Base-by-base conservation (phyloP, 2,329 filamentous ascomycete genomes). In the Parastagonospora avenae region DNA sequence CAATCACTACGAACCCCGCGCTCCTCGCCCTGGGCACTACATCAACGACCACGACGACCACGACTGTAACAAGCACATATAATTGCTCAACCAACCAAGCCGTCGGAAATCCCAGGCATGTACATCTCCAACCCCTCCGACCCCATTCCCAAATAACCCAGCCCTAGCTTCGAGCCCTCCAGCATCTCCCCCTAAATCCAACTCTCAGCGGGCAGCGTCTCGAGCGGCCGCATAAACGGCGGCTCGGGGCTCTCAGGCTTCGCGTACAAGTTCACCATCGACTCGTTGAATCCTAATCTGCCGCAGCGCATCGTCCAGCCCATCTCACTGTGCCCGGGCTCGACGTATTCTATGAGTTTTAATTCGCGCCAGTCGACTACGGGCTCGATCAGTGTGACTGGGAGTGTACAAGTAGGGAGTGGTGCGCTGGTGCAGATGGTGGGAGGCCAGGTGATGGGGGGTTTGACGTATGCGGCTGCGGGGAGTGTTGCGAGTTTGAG, bases 241-340 rank as follows among this genome's bases (percentile, higher is more conserved):
- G 42, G 42, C 19, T n/a, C 29, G 7, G 9, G 10, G 11, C 16
- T 36, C 43, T 31, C 28, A 4, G 8, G 9, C 14, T 24, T 32
- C 14, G 27, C 27, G n/a, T 47, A 47, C 27, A 31, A 38, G 16
- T 32, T 47, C 11, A 29, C 24, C 35, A 47, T 47, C 29, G 44
- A 33, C 10, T 11, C 16, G 6, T 8, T 29, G 27, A 41, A 41
- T 32, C 36, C 44, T 3, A 40, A 40, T 11, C 28, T 40, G 11
- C 44, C 44, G 4, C 44, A 41, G 16, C 44, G 44, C 5, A n/a
- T 47, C 10, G 29, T 47, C 8, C 36, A 47, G 37, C 27, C 44
- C 6, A 29, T 47, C n/a, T 12, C 35, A 14, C 36, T 41, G 15
- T 47, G 44, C 28, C 44, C 44, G 11, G 29, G 29, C n/a, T 31